phyloP scores from a whole-genome alignment of 2,329 filamentous ascomycete species.

The Hypoxylon sp. region DNA sequence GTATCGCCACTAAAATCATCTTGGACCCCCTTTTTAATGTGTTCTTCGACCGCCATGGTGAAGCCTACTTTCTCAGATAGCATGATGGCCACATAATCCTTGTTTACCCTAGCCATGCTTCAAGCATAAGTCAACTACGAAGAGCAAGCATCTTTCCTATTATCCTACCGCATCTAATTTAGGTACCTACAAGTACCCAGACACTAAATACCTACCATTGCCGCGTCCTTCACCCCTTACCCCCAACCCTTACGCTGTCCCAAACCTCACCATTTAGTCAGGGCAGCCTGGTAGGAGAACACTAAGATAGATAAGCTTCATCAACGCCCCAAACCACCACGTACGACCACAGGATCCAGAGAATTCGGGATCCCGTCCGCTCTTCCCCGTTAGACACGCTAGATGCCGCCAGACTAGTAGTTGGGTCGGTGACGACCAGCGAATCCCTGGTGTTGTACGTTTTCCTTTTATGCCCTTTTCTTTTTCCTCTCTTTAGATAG shows the following conservation, averaged over 20 bases:
- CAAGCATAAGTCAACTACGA: background rate
- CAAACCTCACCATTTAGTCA: background rate
- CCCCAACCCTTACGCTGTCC: background rate
- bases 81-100: background rate
- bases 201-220: background rate
- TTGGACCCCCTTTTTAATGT: too few relatives aligned
- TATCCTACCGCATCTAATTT: background rate
- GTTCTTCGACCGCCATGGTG: too few relatives aligned
- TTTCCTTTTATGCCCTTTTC: background rate
- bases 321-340: background rate
- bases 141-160: background rate
- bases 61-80: too few relatives aligned
- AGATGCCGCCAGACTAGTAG: background rate
- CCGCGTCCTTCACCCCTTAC: background rate
- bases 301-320: background rate
- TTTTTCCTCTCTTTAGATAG: background rate
- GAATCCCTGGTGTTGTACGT: conserved; percentile 15
- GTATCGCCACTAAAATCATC: too few relatives aligned
- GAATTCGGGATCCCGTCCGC: background rate
- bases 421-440: conserved; percentile 3
- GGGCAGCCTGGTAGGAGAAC: background rate
- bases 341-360: background rate
- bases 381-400: background rate
- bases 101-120: background rate
- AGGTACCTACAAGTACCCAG: too few relatives aligned